Percentiles rank a stretch among this genome's conserved stretches.
Evolutionary conservation across 1,284 basidiomycete genomes (phyloP).

Genomic region (Xerocomus minutiporus): DNA sequence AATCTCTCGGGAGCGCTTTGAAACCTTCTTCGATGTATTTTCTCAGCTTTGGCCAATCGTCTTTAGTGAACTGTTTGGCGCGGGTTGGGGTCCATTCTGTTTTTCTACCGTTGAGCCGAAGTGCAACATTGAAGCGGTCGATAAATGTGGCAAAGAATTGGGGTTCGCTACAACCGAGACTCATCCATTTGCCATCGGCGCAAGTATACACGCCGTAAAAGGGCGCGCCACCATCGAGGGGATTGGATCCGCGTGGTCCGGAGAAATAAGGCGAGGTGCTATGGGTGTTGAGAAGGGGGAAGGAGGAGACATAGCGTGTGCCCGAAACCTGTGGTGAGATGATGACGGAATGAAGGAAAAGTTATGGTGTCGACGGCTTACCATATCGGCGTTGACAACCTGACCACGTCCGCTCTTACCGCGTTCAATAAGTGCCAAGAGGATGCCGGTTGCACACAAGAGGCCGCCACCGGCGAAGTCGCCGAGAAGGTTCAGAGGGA

Average conservation of each 20-base stretch:
- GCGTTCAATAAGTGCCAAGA: conserved; percentile 72
- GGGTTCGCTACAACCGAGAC: conserved; percentile 70
- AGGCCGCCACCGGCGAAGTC: conserved; percentile 83
- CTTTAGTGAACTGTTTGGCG: conserved; percentile 47
- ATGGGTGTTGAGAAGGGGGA: conserved; percentile 55
- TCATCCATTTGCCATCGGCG: conserved; percentile 70
- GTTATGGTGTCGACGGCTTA: conserved; percentile 22
- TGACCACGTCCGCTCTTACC: conserved; percentile 63
- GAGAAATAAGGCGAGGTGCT: conserved; percentile 38
- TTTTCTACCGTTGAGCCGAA: conserved; percentile 41
- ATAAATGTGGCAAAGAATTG: conserved; percentile 66
- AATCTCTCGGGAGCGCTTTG: conserved; percentile 53
- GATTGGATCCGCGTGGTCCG: conserved; percentile 53
- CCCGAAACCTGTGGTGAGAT: conserved; percentile 60
- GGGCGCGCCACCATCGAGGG: conserved; percentile 75
- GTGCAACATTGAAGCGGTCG: conserved; percentile 47
- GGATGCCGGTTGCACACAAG: conserved; percentile 68
- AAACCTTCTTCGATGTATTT: conserved; percentile 65
- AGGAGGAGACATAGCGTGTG: conserved; percentile 70
- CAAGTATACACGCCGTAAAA: conserved; percentile 77
- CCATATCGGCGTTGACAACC: conserved; percentile 78
- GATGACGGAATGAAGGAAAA: neutral
- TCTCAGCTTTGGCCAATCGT: conserved; percentile 58
- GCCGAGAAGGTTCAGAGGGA: conserved; percentile 73
- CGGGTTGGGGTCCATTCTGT: conserved; percentile 51